A percentile compares a stretch with the other conserved stretches of the same genome.
phyloP scores from a whole-genome alignment of 2,329 filamentous ascomycete genomes.

The Epichloe scottii region DNA sequence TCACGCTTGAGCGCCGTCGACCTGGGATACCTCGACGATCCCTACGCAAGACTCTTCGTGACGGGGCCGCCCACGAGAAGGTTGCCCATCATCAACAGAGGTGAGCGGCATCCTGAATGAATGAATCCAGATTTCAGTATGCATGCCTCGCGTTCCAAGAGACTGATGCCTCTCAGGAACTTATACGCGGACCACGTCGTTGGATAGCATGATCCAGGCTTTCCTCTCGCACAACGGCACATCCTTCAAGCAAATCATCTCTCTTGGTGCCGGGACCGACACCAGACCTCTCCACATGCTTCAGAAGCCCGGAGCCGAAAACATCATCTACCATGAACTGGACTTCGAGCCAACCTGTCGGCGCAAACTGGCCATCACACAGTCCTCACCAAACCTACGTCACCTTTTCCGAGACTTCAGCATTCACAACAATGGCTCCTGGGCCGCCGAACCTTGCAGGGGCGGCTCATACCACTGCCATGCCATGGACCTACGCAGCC shows the following conservation, averaged over 20 bases:
- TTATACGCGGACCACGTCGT: conserved; percentile 76
- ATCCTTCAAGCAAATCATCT: conserved; percentile 63
- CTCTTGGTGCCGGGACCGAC: conserved; percentile 86
- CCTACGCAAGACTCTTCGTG: conserved; percentile 62
- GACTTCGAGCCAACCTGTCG: conserved; percentile 70
- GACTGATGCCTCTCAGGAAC: conserved; percentile 47
- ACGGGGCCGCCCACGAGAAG: conserved; percentile 46
- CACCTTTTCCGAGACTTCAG: conserved; percentile 25
- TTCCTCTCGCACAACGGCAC: conserved; percentile 45
- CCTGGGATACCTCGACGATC: conserved; percentile 72
- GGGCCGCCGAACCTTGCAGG: conserved; percentile 27
- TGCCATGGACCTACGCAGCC: conserved; percentile 55
- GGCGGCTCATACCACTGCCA: conserved; percentile 43
- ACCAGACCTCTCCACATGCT: conserved; percentile 74
- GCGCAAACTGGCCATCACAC: conserved; percentile 46
- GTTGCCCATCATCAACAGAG: conserved; percentile 88
- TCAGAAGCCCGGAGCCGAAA: conserved; percentile 23
- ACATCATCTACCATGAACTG: conserved; percentile 75
- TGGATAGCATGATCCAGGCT: conserved; percentile 61
- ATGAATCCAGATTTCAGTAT: background rate
- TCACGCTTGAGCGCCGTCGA: conserved; percentile 82
- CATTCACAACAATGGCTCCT: conserved; percentile 21
- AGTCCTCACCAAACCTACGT: conserved; percentile 32
- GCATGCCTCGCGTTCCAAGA: background rate
- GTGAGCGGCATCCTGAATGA: conserved; percentile 31